These are phyloP conservation scores for Ilex paraguariensis DNA, from an alignment of 305 asterid species.

Conservation along the genomic window DNA sequence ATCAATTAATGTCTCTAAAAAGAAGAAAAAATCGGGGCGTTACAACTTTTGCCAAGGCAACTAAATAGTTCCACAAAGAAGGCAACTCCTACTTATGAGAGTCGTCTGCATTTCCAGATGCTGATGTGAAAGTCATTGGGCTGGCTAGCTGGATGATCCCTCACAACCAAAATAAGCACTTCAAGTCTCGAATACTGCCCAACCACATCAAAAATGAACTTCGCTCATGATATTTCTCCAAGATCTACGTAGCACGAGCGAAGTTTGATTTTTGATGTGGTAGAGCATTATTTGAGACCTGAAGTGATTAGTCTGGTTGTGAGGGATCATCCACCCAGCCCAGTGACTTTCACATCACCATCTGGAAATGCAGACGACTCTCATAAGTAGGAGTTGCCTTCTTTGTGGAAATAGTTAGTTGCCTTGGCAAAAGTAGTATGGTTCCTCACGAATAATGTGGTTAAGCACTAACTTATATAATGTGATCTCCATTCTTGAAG, in stretches of 20 bases:
- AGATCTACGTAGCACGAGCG: conserved; percentile 86
- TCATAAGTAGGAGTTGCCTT: conserved; percentile 24
- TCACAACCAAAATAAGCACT: conserved; percentile 73
- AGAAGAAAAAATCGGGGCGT: no score
- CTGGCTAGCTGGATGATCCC: conserved; percentile 64
- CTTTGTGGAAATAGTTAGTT: background rate
- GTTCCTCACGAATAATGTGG: no score
- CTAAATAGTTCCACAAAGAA: background rate
- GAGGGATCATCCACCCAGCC: conserved; percentile 62
- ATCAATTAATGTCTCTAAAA: no score
- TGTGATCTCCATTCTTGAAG: no score
- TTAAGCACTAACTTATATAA: no score
- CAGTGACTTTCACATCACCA: conserved; percentile 72
- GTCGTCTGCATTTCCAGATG: conserved; percentile 42
- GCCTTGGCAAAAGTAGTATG: no score
- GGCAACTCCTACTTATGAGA: conserved; percentile 27
- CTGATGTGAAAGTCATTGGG: conserved; percentile 73
- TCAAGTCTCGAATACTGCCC: conserved; percentile 95
- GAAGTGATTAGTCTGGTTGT: conserved; percentile 80
- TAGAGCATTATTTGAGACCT: conserved; percentile 90
- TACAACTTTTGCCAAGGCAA: no score
- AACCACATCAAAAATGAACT: conserved; percentile 92
- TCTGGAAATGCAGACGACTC: conserved; percentile 43
- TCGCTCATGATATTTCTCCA: conserved; percentile 84
- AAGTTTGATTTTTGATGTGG: conserved; percentile 93